A percentile compares a stretch with the other conserved stretches of the same genome.
phyloP scores from a whole-genome alignment of 2,329 filamentous ascomycete species.

The Fusarium pseudonygamai region DNA sequence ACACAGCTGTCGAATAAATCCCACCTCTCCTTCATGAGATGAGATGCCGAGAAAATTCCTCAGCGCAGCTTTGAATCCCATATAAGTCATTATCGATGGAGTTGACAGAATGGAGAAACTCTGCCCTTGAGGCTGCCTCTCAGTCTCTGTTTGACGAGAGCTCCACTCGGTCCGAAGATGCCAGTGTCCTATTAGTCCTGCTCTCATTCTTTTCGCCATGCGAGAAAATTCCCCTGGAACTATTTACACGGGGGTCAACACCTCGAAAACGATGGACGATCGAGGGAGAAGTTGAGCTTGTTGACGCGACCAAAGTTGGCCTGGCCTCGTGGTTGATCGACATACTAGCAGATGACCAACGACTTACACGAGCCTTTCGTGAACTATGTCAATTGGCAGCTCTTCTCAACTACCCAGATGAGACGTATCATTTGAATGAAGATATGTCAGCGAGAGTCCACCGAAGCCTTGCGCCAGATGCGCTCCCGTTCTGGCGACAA shows the following conservation, averaged over 20 bases:
- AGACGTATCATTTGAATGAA: constrained; percentile 31
- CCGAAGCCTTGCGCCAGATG: constrained; percentile 13
- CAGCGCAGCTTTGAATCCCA: background rate
- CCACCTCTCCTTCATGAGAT: constrained; percentile 9
- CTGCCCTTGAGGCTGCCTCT: constrained; percentile 31
- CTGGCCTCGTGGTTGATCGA: constrained; percentile 11
- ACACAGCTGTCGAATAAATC: constrained; percentile 8
- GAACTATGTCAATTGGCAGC: constrained; percentile 19
- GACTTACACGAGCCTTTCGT: constrained; percentile 15
- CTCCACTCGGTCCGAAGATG: constrained; percentile 27
- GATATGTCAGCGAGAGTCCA: constrained; percentile 26
- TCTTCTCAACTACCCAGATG: constrained; percentile 19
- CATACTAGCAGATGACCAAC: constrained; percentile 18
- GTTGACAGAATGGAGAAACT: constrained; percentile 25
- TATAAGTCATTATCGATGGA: constrained; percentile 10
- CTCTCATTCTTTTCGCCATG: constrained; percentile 35
- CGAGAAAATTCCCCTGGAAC: constrained; percentile 33
- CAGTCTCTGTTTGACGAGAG: constrained; percentile 20
- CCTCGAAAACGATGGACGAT: constrained; percentile 39
- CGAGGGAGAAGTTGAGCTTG: constrained; percentile 30
- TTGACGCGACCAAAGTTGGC: constrained; percentile 47
- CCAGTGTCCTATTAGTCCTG: constrained; percentile 31
- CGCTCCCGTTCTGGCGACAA: constrained; percentile 27
- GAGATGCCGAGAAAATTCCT: background rate
- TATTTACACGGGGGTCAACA: constrained; percentile 31